Evolutionary conservation across 345 rosid genomes (phyloP).

Genomic region (Rhodamnia rubescens): DNA sequence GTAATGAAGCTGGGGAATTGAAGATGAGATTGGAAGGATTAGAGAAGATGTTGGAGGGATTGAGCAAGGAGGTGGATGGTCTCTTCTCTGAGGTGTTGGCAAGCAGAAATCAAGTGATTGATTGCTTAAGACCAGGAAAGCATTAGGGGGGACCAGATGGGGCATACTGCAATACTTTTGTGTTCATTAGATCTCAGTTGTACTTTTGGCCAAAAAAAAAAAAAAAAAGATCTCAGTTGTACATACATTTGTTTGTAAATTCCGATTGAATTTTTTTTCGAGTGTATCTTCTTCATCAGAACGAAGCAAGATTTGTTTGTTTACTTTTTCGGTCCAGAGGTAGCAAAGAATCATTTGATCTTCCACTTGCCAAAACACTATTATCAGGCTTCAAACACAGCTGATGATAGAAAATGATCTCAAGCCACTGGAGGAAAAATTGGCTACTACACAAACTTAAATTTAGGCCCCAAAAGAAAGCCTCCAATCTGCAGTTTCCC

Average conservation of each 20-base stretch:
- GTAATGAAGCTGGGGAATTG: slow-evolving; percentile 28
- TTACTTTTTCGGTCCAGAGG: not conserved
- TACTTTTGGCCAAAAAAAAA: too few relatives aligned
- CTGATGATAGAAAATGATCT: not conserved
- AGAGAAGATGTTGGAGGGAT: slow-evolving; percentile 26
- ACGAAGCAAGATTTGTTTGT: not conserved
- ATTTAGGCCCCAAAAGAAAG: not conserved
- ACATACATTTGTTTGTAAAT: not conserved
- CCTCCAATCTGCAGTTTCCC: not conserved
- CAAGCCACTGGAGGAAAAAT: not conserved
- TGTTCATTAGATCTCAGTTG: not conserved
- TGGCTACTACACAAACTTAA: not conserved
- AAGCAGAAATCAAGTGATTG: slow-evolving; percentile 39
- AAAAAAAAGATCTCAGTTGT: not conserved
- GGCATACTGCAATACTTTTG: not conserved
- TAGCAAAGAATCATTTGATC: not conserved
- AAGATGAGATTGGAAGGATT: slow-evolving; percentile 19
- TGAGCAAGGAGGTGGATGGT: slow-evolving; percentile 27
- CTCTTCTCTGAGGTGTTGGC: slow-evolving; percentile 35
- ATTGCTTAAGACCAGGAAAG: slow-evolving; percentile 13
- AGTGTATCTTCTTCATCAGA: not conserved
- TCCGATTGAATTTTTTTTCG: not conserved
- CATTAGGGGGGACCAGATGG: not conserved
- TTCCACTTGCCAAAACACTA: not conserved
- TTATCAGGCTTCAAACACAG: not conserved